A percentile compares a stretch with the other conserved stretches of the same genome.
Evolutionary conservation across 257 asterid species (phyloP).

Genomic region (Sherardia arvensis): DNA sequence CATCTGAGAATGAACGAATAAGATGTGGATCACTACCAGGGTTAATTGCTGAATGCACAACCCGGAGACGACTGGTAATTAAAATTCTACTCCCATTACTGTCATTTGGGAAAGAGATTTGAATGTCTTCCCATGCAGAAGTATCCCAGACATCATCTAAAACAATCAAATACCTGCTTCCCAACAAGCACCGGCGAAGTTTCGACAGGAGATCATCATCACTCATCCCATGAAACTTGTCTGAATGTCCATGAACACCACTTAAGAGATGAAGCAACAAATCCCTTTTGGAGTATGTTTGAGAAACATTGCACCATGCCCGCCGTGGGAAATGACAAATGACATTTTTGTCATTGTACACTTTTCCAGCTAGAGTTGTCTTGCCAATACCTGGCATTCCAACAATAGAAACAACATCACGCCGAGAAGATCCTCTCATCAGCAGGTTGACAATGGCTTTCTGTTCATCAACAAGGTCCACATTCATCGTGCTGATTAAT

Average conservation of each 20-base stretch:
- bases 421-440: background rate
- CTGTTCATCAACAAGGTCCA: background rate
- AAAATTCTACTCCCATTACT: background rate
- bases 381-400: constrained; percentile 4
- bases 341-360: background rate
- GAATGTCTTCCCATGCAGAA: background rate
- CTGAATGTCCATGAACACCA: background rate
- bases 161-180: background rate
- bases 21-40: background rate
- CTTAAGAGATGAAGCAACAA: background rate
- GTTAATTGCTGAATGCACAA: background rate
- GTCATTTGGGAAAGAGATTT: background rate
- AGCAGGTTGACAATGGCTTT: background rate
- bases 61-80: background rate
- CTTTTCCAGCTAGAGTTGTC: constrained; percentile 1
- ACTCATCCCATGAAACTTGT: background rate
- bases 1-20: background rate
- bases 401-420: background rate
- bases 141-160: constrained; percentile 1
- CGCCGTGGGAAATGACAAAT: background rate
- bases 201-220: background rate
- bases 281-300: background rate
- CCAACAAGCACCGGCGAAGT: background rate
- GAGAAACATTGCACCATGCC: background rate
- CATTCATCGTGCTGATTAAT: background rate